Evolutionary conservation across 2,329 filamentous ascomycete genomes (phyloP).

Genomic region (Hypomyces rosellus): DNA sequence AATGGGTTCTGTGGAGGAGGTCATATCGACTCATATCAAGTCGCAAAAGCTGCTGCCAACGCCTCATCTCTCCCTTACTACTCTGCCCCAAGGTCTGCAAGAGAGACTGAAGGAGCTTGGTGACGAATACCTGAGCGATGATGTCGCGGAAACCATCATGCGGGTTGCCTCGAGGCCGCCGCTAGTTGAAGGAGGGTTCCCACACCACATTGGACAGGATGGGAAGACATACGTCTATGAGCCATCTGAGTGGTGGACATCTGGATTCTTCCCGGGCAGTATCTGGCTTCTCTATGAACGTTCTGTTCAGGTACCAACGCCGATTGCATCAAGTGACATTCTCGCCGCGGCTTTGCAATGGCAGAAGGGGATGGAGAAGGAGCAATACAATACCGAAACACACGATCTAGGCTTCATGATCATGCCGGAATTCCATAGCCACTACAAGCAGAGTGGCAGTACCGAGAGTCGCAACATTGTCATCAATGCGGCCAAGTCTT

Average conservation of each 20-base stretch:
- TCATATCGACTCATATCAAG: not conserved
- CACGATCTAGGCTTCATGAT: constrained; percentile 15
- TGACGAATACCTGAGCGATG: constrained; percentile 1
- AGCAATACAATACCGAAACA: constrained; percentile 10
- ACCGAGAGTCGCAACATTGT: constrained; percentile 4
- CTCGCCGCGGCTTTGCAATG: constrained; percentile 9
- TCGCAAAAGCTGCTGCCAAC: not conserved
- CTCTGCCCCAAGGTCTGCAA: not conserved
- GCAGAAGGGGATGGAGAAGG: constrained; percentile 11
- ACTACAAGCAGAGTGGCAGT: constrained; percentile 7
- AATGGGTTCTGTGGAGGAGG: not conserved
- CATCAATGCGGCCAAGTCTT: constrained; percentile 9
- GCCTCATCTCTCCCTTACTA: not conserved
- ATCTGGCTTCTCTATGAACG: constrained; percentile 11
- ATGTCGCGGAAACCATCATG: constrained; percentile 2
- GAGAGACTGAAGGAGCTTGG: constrained; percentile 1
- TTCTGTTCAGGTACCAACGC: not conserved
- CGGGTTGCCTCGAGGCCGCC: constrained; percentile 3
- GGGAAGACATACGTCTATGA: constrained; percentile 3
- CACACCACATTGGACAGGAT: constrained; percentile 3
- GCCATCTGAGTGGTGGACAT: constrained; percentile 21
- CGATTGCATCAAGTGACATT: constrained; percentile 7
- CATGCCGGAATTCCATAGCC: constrained; percentile 6
- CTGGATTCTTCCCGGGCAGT: constrained; percentile 14
- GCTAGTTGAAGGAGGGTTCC: constrained; percentile 1